Conservation (phyloP, 2,329 filamentous ascomycete species). For the Sporothrix euskadiensis region DNA sequence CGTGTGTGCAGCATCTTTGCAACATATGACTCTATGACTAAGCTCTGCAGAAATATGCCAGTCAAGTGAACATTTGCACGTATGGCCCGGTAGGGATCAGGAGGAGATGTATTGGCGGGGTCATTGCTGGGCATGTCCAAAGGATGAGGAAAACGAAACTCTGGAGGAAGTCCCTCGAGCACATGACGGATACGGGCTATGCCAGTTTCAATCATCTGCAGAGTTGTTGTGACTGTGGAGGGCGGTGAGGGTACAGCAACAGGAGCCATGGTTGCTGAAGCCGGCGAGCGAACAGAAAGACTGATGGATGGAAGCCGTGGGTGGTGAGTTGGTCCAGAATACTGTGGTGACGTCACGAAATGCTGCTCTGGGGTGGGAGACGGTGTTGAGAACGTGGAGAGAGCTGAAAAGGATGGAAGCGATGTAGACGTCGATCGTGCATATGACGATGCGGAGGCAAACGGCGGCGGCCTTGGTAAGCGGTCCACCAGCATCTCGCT, state of each 20-base stretch:
- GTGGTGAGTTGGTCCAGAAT: not conserved
- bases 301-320: not conserved
- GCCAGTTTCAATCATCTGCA: not conserved
- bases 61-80: conserved; percentile 11
- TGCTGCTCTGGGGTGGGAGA: not conserved
- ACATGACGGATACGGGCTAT: conserved; percentile 1
- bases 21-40: conserved; percentile 10
- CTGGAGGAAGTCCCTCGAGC: not conserved
- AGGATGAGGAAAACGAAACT: conserved; percentile 1
- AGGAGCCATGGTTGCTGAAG: not conserved
- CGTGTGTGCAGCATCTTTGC: conserved; percentile 15
- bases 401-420: not conserved
- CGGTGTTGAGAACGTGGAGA: conserved; percentile 4
- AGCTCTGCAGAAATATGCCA: not conserved
- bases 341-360: not conserved
- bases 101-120: not conserved
- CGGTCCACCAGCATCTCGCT: conserved; percentile 3
- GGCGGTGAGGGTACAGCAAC: not conserved
- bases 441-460: not conserved
- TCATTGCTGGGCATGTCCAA: conserved; percentile 4
- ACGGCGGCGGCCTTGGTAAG: not conserved
- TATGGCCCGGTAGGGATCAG: conserved; percentile 12
- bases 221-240: not conserved
- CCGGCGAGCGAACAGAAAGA: not conserved
- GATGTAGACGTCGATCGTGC: not conserved